Evolutionary conservation across 2,329 filamentous ascomycete species (phyloP).

Genomic region (Claviceps citrina): DNA sequence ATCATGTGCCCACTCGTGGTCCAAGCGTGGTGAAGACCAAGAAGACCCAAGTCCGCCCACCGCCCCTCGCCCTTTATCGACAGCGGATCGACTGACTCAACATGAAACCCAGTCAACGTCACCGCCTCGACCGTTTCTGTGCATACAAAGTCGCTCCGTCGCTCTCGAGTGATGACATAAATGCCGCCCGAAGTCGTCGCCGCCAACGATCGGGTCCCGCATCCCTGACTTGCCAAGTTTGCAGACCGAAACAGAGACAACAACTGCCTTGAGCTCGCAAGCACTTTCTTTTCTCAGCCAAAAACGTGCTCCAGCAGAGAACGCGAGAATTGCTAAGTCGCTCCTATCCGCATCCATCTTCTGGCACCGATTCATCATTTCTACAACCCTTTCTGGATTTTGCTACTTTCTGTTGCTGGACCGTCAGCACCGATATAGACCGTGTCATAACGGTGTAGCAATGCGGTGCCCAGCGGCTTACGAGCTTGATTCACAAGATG

Average conservation of each 20-base stretch:
- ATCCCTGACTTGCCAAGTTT: too few species aligned
- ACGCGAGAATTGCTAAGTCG: neutral
- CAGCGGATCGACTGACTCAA: too few species aligned
- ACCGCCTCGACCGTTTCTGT: too few species aligned
- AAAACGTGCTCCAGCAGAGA: neutral
- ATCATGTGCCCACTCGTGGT: too few species aligned
- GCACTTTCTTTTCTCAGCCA: neutral
- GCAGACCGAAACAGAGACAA: too few species aligned
- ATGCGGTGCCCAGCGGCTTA: constrained; percentile 4
- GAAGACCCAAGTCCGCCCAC: too few species aligned
- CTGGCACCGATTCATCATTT: constrained; percentile 9
- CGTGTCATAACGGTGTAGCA: neutral
- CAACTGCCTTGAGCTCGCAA: neutral
- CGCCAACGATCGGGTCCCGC: neutral
- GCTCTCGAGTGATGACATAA: neutral
- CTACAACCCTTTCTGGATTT: too few species aligned
- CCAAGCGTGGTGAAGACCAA: too few species aligned
- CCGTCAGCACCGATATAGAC: too few species aligned
- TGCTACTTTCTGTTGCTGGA: neutral
- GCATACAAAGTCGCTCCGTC: too few species aligned
- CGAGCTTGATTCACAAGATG: constrained; percentile 4
- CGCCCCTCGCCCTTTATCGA: too few species aligned
- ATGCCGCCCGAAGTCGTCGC: neutral
- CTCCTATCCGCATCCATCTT: constrained; percentile 6
- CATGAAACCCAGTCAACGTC: too few species aligned